phyloP scores from a whole-genome alignment of 2,329 filamentous ascomycete species.

The Neonectria coccinea region DNA sequence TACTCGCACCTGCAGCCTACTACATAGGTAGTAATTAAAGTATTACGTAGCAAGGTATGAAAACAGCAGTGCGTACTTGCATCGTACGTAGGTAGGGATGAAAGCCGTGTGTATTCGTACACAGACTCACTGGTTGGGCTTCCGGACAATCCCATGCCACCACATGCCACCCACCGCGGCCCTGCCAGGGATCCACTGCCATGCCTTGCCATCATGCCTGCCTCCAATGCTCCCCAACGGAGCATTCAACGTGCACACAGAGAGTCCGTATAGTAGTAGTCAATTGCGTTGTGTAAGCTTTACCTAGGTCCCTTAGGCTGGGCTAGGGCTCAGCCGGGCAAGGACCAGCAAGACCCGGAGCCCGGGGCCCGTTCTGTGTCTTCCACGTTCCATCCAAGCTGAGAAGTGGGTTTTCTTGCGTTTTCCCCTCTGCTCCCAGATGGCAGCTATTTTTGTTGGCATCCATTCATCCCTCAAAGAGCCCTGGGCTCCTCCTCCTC shows the following conservation, averaged over 20 bases:
- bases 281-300: constrained; percentile 11
- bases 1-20: not conserved
- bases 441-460: constrained; percentile 31
- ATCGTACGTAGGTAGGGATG: not conserved
- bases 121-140: constrained; percentile 4
- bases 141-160: constrained; percentile 32
- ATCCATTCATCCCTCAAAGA: constrained; percentile 10
- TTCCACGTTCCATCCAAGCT: constrained; percentile 1
- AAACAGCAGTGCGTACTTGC: too few species aligned
- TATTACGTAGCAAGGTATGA: too few species aligned
- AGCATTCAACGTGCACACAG: constrained; percentile 4
- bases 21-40: too few species aligned
- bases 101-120: not conserved
- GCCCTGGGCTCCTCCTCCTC: too few species aligned
- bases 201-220: constrained; percentile 26
- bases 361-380: constrained; percentile 10
- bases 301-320: not conserved
- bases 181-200: constrained; percentile 20
- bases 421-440: constrained; percentile 20
- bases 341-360: constrained; percentile 21
- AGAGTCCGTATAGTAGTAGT: not conserved
- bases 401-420: constrained; percentile 22
- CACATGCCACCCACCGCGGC: constrained; percentile 28
- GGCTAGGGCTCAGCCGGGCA: constrained; percentile 37
- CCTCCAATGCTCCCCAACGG: constrained; percentile 12